These are phyloP conservation scores for Calonectria leucothoes DNA, from an alignment of 2,329 filamentous ascomycete genomes.

Conservation along the genomic window DNA sequence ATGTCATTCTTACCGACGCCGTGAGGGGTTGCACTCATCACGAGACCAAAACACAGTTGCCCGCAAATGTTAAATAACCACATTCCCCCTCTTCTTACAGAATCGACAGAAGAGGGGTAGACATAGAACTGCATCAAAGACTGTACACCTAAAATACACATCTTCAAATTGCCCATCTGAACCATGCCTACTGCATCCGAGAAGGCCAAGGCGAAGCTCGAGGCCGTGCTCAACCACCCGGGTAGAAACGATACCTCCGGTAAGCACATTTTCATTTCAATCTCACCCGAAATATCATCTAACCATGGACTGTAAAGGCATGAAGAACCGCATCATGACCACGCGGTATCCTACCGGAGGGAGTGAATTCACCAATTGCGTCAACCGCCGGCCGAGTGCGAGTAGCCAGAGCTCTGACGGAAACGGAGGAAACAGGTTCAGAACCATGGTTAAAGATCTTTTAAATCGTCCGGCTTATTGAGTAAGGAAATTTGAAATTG, in stretches of 20 bases:
- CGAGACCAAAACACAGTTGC: not conserved
- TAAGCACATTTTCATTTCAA: not conserved
- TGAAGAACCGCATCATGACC: conserved; percentile 4
- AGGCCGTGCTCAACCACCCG: conserved; percentile 23
- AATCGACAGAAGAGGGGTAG: not conserved
- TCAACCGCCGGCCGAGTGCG: conserved; percentile 19
- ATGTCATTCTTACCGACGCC: conserved; percentile 18
- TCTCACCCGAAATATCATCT: not conserved
- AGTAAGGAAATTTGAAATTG: not conserved
- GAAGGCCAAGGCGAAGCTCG: conserved; percentile 25
- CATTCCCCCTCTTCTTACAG: not conserved
- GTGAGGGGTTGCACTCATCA: conserved; percentile 26
- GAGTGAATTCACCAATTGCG: conserved; percentile 14
- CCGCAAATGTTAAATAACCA: conserved; percentile 4
- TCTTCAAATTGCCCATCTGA: not conserved
- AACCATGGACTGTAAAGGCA: not conserved
- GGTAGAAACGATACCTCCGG: conserved; percentile 13
- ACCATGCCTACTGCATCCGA: conserved; percentile 17
- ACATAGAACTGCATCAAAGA: not conserved
- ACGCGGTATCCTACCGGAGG: conserved; percentile 19
- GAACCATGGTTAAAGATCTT: conserved; percentile 7
- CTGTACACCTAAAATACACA: not conserved
- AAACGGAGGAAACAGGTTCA: conserved; percentile 1
- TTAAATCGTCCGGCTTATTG: conserved; percentile 10
- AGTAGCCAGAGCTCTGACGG: conserved; percentile 15